A percentile compares a stretch with the other conserved stretches of the same genome.
These are phyloP conservation scores for Periconia sp. DNA, from an alignment of 2,329 filamentous ascomycete genomes.

Conservation along the genomic window DNA sequence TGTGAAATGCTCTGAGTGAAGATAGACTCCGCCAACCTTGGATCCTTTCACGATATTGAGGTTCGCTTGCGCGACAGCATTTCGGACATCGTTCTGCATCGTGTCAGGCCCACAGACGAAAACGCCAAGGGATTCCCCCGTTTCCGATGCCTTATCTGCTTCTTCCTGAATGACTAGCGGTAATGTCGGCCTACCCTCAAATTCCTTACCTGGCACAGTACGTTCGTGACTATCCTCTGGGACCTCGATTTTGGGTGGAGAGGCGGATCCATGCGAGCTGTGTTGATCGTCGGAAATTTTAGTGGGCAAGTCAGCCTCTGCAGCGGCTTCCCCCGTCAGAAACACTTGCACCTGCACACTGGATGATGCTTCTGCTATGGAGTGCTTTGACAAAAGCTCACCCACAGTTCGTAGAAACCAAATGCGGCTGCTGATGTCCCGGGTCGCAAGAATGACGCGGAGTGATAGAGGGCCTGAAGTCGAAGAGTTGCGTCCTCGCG, in stretches of 20 bases:
- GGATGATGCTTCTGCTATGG: slow-evolving; percentile 15
- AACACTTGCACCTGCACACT: slow-evolving; percentile 28
- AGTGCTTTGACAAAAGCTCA: slow-evolving; percentile 30
- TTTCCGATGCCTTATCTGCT: slow-evolving; percentile 17
- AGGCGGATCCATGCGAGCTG: slow-evolving; percentile 13
- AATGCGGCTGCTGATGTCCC: slow-evolving; percentile 39
- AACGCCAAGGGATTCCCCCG: slow-evolving; percentile 35
- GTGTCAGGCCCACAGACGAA: slow-evolving; percentile 53
- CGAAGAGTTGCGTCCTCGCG: neutral
- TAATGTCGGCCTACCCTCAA: slow-evolving; percentile 43
- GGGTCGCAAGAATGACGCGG: slow-evolving; percentile 44
- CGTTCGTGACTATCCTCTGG: neutral
- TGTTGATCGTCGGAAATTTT: neutral
- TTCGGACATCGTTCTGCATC: slow-evolving; percentile 57
- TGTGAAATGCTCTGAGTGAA: slow-evolving; percentile 56
- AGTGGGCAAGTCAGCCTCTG: slow-evolving; percentile 2
- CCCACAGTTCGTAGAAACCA: slow-evolving; percentile 45
- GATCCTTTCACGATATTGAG: slow-evolving; percentile 40
- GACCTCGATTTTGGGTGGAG: slow-evolving; percentile 24
- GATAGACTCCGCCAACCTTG: slow-evolving; percentile 46
- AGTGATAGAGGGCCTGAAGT: slow-evolving; percentile 18
- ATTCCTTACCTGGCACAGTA: slow-evolving; percentile 19
- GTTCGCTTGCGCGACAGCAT: slow-evolving; percentile 55
- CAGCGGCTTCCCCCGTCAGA: slow-evolving; percentile 30
- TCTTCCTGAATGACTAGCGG: slow-evolving; percentile 31